These are phyloP conservation scores for Sugiyamaella paludigena DNA, from an alignment of 1,139 yeast genomes.

Conservation along the genomic window DNA sequence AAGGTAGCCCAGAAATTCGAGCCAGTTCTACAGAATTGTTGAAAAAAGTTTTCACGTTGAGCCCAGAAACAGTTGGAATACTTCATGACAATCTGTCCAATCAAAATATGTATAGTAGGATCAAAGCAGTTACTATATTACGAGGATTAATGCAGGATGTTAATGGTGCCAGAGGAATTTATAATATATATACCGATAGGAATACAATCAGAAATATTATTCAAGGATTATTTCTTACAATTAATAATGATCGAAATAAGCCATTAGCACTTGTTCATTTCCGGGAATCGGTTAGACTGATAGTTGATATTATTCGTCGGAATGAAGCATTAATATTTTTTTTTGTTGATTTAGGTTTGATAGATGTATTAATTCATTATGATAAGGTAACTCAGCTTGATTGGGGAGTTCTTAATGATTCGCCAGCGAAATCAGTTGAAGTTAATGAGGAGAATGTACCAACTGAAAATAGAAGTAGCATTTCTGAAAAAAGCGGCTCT, in stretches of 20 bases:
- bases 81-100: slow-evolving; percentile 15
- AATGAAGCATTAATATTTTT: not conserved
- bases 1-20: slow-evolving; percentile 21
- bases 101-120: slow-evolving; percentile 13
- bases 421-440: too few species aligned
- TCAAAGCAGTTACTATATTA: slow-evolving; percentile 14
- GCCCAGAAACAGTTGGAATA: slow-evolving; percentile 16
- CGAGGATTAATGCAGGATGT: slow-evolving; percentile 4
- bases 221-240: slow-evolving; percentile 16
- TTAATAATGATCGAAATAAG: not conserved
- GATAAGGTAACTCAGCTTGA: not conserved
- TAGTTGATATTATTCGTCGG: not conserved
- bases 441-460: too few species aligned
- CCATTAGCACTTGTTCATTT: slow-evolving; percentile 5
- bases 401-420: too few species aligned
- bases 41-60: slow-evolving; percentile 16
- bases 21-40: slow-evolving; percentile 15
- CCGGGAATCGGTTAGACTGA: not conserved
- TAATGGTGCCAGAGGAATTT: slow-evolving; percentile 8
- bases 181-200: slow-evolving; percentile 8
- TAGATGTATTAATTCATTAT: slow-evolving; percentile 3
- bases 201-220: slow-evolving; percentile 15
- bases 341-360: slow-evolving; percentile 3
- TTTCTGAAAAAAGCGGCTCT: too few species aligned
- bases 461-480: too few species aligned